Base-by-base conservation (phyloP, 805 yeast species). In the Candida anglica region DNA sequence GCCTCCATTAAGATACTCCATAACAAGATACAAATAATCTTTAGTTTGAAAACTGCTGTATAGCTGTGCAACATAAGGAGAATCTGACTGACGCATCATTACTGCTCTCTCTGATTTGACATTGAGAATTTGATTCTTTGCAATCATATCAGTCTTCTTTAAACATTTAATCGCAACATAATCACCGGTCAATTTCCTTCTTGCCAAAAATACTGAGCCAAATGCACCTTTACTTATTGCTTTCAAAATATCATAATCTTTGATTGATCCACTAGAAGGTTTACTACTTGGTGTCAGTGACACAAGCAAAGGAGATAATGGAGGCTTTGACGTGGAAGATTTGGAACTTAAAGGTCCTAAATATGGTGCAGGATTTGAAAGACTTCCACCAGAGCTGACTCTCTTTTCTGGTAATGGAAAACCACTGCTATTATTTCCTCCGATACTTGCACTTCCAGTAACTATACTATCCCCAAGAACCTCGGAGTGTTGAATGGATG, bases 221-320 rank as follows among this genome's bases (percentile, higher is more conserved):
- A 89, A 93, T 0, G 99, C 98, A 27, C 99, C 98, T 51, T 87
- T 86, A 50, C 96, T 86, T 33, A 93, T 87, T 0, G 98, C 96
- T 53, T 88, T 87, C 36, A 93, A 66, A 19, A 93, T 76, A 47
- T 87, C 96, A 57, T 88, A 93, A 55, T 94, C 98, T 39, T 73
- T 75, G 19, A 91, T 87, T 0, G 94, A 93, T 3, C 69, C 61
- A 0, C 64, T 47, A 0, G 71, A 51, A 0, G 84, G 71, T 40
- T 77, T 75, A 21, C 63, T 58, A 0, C 71, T 40, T 4, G 79
- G 71, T 2, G 82, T 71, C 8, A 79, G 73, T 1, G 91, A 81
- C 1, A 86, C 75, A 28, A 88, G 57, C 15, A 88, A 60, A 0
- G 96, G 96, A 0, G 96, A 86, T 20, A 86, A 53, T 4, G 94